These are phyloP conservation scores for Lasiosphaeriaceae sp. DNA, from an alignment of 495 filamentous ascomycete genomes.

Conservation along the genomic window DNA sequence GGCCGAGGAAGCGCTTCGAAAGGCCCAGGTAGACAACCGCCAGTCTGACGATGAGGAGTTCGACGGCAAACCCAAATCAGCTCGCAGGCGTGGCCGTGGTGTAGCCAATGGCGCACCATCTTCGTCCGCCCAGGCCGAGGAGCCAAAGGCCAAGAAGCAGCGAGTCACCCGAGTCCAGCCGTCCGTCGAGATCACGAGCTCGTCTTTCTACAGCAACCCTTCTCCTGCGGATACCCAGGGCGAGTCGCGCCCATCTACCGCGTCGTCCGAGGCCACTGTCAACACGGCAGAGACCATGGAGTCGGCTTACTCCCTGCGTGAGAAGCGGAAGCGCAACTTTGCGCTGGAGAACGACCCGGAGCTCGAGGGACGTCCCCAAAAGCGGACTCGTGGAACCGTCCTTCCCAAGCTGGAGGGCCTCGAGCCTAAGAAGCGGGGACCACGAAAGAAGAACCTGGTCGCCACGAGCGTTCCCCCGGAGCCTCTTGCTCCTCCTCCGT, in stretches of 20 bases:
- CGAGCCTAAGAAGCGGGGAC: slow-evolving; percentile 23
- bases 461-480: slow-evolving; percentile 9
- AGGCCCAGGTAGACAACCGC: background rate
- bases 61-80: slow-evolving; percentile 12
- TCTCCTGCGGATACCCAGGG: slow-evolving; percentile 18
- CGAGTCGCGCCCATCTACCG: slow-evolving; percentile 32
- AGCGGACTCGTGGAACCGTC: slow-evolving; percentile 13
- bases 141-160: slow-evolving; percentile 24
- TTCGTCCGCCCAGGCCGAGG: slow-evolving; percentile 6
- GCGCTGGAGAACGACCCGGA: slow-evolving; percentile 33
- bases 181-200: slow-evolving; percentile 18
- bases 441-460: slow-evolving; percentile 11
- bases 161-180: background rate
- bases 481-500: slow-evolving; percentile 15
- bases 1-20: background rate
- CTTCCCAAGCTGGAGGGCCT: slow-evolving; percentile 20
- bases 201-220: slow-evolving; percentile 26
- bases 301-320: slow-evolving; percentile 34
- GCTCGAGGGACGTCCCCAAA: slow-evolving; percentile 20
- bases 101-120: slow-evolving; percentile 16
- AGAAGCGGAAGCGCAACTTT: slow-evolving; percentile 36
- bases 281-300: slow-evolving; percentile 29
- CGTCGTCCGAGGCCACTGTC: slow-evolving; percentile 23
- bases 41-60: slow-evolving; percentile 16
- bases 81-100: slow-evolving; percentile 20